Base-by-base conservation (phyloP, 1,284 basidiomycete species). In the Fomitopsis palustris region DNA sequence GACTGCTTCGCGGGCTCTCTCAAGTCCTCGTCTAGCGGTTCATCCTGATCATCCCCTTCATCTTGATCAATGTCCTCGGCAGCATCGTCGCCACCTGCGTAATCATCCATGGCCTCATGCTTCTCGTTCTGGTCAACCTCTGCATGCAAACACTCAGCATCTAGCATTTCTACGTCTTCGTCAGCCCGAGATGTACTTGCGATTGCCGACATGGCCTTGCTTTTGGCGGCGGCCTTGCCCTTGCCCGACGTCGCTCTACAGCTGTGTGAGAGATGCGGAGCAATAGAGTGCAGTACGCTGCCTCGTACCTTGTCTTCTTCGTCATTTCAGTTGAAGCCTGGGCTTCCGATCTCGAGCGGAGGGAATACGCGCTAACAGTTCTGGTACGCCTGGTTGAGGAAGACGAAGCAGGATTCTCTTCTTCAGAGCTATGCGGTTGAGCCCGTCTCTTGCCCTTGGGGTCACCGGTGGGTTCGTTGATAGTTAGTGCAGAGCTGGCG, bases 381-480 rank as follows among this genome's bases (percentile, higher is more conserved):
- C 81, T 81, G 55, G 78, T 77, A 64, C 85, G 84, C 74, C 91
- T 91, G 61, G 76, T 77, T 54, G 74, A 71, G 56, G 76, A 69
- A 61, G 72, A 60, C 58, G 73, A 78, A 59, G 81, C 74, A 58
- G 75, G 76, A 64, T 69, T 71, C 55, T 89, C 86, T 74, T 89
- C 87, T 69, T 85, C 83, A 54, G 83, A 83, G 62, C 77, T 74
- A 75, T 91, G 89, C 53, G 88, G 87, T 25, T 78, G 81, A 47
- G 90, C 90, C 67, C 90, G 90, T 77, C 93, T 93, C 84, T 93
- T 93, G 63, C 90, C 90, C 76, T 93, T 93, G 64, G 75, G 72
- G 74, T 92, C 89, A 69, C 81, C 81, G 1, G 76, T 63, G 42
- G 86, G 82, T 78, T 92, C 90, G 84, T 85, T 87, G 75, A 92